These are phyloP conservation scores for Zygosaccharomyces lentus DNA, from an alignment of 805 yeast species.

Conservation along the genomic window DNA sequence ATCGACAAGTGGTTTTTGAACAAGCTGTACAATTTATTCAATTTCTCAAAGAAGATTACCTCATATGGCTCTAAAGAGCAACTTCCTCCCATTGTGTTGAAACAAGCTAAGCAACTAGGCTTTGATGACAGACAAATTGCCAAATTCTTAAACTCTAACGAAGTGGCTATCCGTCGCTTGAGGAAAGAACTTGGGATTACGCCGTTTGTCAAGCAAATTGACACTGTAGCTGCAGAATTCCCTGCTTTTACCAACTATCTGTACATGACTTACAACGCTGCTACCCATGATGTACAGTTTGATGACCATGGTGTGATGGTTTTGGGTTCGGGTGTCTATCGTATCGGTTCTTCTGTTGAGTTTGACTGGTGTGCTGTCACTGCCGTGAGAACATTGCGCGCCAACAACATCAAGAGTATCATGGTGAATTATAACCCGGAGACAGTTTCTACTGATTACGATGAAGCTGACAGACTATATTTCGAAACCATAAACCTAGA, in stretches of 20 bases:
- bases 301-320: conserved; percentile 94
- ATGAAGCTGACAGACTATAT: conserved; percentile 94
- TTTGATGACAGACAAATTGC: conserved; percentile 97
- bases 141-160: conserved; percentile 79
- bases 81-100: conserved; percentile 58
- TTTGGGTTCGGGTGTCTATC: conserved; percentile 95
- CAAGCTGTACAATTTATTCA: conserved; percentile 72
- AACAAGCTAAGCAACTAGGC: conserved; percentile 93
- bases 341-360: conserved; percentile 98
- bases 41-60: conserved; percentile 60
- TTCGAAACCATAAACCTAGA: conserved; percentile 94
- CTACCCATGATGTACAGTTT: conserved; percentile 78
- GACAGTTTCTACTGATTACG: conserved; percentile 98
- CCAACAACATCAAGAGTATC: conserved; percentile 80
- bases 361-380: conserved; percentile 99
- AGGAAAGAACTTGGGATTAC: conserved; percentile 81
- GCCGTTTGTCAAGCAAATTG: conserved; percentile 95
- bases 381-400: conserved; percentile 89
- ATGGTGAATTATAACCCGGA: conserved; percentile 99
- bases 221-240: conserved; percentile 98
- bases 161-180: conserved; percentile 83
- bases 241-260: conserved; percentile 94
- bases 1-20: conserved; percentile 96
- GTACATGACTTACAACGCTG: conserved; percentile 93
- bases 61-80: conserved; percentile 50